phyloP scores from a whole-genome alignment of 2,329 filamentous ascomycete species.

The Claviceps cyperi region DNA sequence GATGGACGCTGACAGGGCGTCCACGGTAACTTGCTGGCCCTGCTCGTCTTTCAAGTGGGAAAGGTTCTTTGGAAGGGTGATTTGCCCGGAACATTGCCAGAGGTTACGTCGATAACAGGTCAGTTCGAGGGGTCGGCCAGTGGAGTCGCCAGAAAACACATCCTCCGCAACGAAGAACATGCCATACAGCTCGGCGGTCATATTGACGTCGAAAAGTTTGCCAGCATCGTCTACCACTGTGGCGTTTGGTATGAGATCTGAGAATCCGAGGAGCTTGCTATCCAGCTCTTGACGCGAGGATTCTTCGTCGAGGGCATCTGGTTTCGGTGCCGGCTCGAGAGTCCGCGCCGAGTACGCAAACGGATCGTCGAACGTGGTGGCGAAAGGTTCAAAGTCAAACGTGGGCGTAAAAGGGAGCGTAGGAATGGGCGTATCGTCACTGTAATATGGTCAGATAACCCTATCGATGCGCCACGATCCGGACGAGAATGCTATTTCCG shows the following conservation, averaged over 20 bases:
- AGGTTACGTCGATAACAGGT: constrained; percentile 92
- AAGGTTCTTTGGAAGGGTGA: constrained; percentile 61
- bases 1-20: constrained; percentile 67
- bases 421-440: constrained; percentile 20
- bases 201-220: constrained; percentile 46
- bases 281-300: constrained; percentile 43
- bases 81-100: constrained; percentile 83
- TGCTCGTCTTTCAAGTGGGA: constrained; percentile 60
- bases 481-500: too few species aligned
- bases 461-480: too few species aligned
- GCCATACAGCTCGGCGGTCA: constrained; percentile 66
- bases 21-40: constrained; percentile 60
- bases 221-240: constrained; percentile 52
- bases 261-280: constrained; percentile 63
- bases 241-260: constrained; percentile 43
- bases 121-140: constrained; percentile 55
- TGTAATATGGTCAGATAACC: constrained; percentile 7
- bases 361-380: constrained; percentile 50
- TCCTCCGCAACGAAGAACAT: constrained; percentile 84
- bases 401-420: constrained; percentile 39
- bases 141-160: constrained; percentile 49
- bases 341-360: constrained; percentile 42
- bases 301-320: constrained; percentile 30
- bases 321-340: constrained; percentile 29
- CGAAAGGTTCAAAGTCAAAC: constrained; percentile 47